Base-by-base conservation (phyloP, 2,329 filamentous ascomycete genomes). In the Botryotinia convoluta region DNA sequence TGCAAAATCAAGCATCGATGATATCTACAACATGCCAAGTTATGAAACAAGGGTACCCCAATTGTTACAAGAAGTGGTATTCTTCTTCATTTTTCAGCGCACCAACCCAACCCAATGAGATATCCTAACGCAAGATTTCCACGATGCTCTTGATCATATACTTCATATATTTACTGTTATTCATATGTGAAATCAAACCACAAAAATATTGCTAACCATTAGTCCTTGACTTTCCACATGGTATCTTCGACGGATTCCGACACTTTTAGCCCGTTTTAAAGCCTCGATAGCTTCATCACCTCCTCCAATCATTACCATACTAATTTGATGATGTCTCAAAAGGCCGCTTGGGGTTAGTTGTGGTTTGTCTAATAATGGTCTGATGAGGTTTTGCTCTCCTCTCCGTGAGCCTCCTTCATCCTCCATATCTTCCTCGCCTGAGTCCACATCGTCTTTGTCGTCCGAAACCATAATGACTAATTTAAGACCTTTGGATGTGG, bases 221-320 rank as follows among this genome's bases (percentile, higher is more conserved):
- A 94, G 83, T 0, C 94, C 95, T 82, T 95, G 91, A 75, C 93
- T 97, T 80, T 92, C 89, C 61, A 98, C 90, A 79, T 89, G 89
- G 82, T 94, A 98, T 78, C 93, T 86, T 80, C 94, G 87, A 79
- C 92, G 89, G 75, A 98, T 84, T 0, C 93, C 94, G 3, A 98
- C 82, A 5, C 89, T 90, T 72, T 85, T 86, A n/a, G 92, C 90
- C 62, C 84, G 83, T 60, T 83, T 85, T 45, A 98, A 84, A 73
- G 90, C 82, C 42, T 87, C 86, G 77, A 94, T 92, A 18, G 88
- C 89, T 73, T 87, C 85, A 16, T 90, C 86, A 0, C 91, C 91
- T 0, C 93, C 94, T 0, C 89, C 89, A 32, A 97, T 88, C 88
- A 98, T 93, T 57, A 97, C 87, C 88, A 98, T 90, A 20, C 93